A percentile compares a stretch with the other conserved stretches of the same genome.
Evolutionary conservation across 108 stramenopile genomes (phyloP).

Genomic region (Heterococcus sp.): DNA sequence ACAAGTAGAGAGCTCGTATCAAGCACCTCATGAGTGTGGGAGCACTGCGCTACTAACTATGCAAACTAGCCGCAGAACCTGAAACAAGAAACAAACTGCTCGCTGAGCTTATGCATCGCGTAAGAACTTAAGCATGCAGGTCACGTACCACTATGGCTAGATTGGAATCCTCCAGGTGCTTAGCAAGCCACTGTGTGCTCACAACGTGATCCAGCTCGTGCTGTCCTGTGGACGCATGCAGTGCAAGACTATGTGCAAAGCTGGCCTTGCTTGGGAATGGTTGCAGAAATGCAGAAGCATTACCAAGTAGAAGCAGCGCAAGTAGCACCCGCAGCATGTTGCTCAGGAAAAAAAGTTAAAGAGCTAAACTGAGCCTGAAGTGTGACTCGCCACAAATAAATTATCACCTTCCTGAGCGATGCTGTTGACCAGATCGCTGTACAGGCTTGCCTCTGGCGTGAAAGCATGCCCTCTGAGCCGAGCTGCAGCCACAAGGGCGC

Average conservation of each 20-base stretch:
- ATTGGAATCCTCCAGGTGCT: slow-evolving; percentile 29
- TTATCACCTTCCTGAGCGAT: too few species aligned
- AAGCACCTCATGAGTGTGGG: neutral
- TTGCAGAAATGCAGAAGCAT: too few species aligned
- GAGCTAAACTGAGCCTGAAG: too few species aligned
- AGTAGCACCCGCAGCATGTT: too few species aligned
- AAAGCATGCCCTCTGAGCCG: too few species aligned
- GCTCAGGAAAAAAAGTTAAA: too few species aligned
- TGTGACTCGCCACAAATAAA: too few species aligned
- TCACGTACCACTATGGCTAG: slow-evolving; percentile 5
- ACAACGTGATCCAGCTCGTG: slow-evolving; percentile 37
- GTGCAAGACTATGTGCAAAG: neutral
- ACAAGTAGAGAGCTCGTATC: neutral
- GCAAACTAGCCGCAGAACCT: neutral
- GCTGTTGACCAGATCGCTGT: too few species aligned
- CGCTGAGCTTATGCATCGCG: neutral
- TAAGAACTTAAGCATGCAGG: neutral
- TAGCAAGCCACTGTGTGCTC: slow-evolving; percentile 39
- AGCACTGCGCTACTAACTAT: neutral
- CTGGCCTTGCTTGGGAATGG: neutral
- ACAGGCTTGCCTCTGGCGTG: too few species aligned
- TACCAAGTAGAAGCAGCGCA: too few species aligned
- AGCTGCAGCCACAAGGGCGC: too few species aligned
- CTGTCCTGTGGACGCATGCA: too few species aligned
- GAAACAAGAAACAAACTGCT: neutral